These are phyloP conservation scores for Gastrolobium villosum DNA, from an alignment of 306 rosid genomes.

Conservation along the genomic window DNA sequence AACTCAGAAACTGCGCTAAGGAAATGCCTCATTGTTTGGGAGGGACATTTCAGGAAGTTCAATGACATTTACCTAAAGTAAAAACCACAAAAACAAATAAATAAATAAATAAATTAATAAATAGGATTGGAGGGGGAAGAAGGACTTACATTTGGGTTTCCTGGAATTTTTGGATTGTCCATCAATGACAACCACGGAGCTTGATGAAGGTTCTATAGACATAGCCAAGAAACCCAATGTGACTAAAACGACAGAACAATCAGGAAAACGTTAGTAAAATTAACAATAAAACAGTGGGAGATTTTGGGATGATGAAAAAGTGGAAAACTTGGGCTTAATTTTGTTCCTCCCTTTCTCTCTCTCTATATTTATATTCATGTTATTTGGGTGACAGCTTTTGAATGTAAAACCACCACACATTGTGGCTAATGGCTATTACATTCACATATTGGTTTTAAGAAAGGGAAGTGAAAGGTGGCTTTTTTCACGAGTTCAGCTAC, in stretches of 20 bases:
- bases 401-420: slow-evolving; percentile 15
- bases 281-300: background rate
- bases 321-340: slow-evolving; percentile 4
- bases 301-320: background rate
- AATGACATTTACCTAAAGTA: background rate
- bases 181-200: slow-evolving; percentile 24
- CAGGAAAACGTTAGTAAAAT: slow-evolving; percentile 30
- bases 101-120: background rate
- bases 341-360: background rate
- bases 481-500: slow-evolving; percentile 36
- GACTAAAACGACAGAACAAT: slow-evolving; percentile 6
- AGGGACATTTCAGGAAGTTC: background rate
- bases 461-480: slow-evolving; percentile 21
- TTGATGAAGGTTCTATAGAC: slow-evolving; percentile 46
- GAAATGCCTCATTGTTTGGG: slow-evolving; percentile 28
- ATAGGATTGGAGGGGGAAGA: slow-evolving; percentile 8
- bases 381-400: slow-evolving; percentile 27
- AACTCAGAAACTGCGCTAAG: background rate
- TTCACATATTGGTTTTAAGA: slow-evolving; percentile 1
- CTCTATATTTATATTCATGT: background rate
- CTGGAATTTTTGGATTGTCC: slow-evolving; percentile 49
- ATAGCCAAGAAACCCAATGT: slow-evolving; percentile 40
- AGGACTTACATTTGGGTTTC: slow-evolving; percentile 52
- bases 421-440: background rate
- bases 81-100: background rate